Evolutionary conservation across 2,329 filamentous ascomycete species (phyloP).

Genomic region (Tolypocladium album): DNA sequence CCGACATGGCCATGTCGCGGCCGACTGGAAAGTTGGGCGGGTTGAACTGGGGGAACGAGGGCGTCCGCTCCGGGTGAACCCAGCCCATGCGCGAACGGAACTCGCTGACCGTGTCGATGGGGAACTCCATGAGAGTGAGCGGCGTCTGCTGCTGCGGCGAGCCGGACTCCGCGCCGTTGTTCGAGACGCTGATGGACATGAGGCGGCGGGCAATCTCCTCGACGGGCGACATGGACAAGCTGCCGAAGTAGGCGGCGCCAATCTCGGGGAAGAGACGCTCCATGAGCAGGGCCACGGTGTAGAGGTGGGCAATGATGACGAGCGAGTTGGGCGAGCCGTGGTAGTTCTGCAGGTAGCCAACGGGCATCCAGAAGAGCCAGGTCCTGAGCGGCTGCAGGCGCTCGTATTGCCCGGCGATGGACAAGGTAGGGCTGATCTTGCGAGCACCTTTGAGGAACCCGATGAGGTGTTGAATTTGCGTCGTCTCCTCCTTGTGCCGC

Average conservation of each 20-base stretch:
- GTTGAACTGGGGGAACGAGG: conserved; percentile 50
- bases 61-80: conserved; percentile 47
- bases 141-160: conserved; percentile 42
- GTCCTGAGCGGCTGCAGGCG: conserved; percentile 78
- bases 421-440: conserved; percentile 57
- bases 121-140: conserved; percentile 59
- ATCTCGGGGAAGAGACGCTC: conserved; percentile 89
- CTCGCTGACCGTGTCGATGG: conserved; percentile 56
- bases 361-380: conserved; percentile 94
- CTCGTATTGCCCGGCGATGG: conserved; percentile 77
- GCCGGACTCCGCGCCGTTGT: conserved; percentile 40
- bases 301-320: conserved; percentile 82
- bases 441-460: conserved; percentile 63
- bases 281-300: conserved; percentile 76
- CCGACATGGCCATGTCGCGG: conserved; percentile 31
- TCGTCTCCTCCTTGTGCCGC: conserved; percentile 58
- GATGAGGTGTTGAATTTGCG: conserved; percentile 57
- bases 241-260: conserved; percentile 78
- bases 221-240: conserved; percentile 67
- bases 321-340: conserved; percentile 68
- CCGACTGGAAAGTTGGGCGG: conserved; percentile 42
- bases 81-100: conserved; percentile 63
- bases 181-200: conserved; percentile 53
- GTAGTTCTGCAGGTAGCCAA: conserved; percentile 69
- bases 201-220: conserved; percentile 77